Base-by-base conservation (phyloP, 495 filamentous ascomycete genomes). In the Clavariopsis aquatica region DNA sequence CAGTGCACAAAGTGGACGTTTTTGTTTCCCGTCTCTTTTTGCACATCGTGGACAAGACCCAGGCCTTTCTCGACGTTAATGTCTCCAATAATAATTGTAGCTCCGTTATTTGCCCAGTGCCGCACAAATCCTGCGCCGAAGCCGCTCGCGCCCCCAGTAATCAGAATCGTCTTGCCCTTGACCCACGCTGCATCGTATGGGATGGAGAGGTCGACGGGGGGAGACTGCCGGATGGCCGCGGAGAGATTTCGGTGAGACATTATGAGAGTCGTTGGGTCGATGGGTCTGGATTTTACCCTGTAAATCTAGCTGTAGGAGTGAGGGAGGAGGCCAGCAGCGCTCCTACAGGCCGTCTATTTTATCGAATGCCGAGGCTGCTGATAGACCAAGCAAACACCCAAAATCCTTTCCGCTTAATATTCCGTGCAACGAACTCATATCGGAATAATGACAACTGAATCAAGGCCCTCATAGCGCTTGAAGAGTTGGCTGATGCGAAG, bases 1-100 rank as follows among this genome's bases (percentile, higher is more conserved):
- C 82, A 82, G 52, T 78, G 71, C 54, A 84, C 71, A 56, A 81
- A 85, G 69, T 83, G 80, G 45, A 82, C 72, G 38, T 76, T 74
- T 38, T 67, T 5, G 55, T 76, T 77, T 7, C 69, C 73, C 1
- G 76, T 78, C 62, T 74, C 70, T 19, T 72, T 68, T 17, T 61
- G 65, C 17, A 75, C 43, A 6, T 71, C 58, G 7, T 49, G 61
- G 23, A 72, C 64, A 23, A 75, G 54, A 67, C 66, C 52, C 17
- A 65, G 52, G 19, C 69, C 74, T 47, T 65, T 66, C 45, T 62
- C 28, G 12, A 68, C 69, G 49, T 73, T 71, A 57, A 76, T 70
- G 59, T 76, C 74, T 27, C 74, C 71, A 7, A 73, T 23, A 19
- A 75, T 57, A 10, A 76, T 61, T n/a, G 60, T 68, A 6, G 74